Evolutionary conservation across 176 grass and related monocot species (phyloP).

Genomic region (Phragmites australis): DNA sequence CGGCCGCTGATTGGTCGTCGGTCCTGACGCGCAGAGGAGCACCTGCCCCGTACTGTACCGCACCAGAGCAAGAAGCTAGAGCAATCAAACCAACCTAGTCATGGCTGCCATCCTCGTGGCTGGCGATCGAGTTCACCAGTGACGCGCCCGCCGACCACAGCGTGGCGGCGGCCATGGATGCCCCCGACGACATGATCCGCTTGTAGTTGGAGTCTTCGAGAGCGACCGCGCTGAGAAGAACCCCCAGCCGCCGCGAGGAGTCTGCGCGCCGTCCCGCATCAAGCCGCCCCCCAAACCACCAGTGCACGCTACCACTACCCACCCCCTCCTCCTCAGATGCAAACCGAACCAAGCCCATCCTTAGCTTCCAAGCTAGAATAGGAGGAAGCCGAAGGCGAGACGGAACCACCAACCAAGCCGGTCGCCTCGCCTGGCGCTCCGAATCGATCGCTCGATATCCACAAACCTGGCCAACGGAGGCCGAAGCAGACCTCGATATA

Average conservation of each 20-base stretch:
- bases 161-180: constrained; percentile 76
- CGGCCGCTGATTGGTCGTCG: too few species aligned
- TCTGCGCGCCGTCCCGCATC: constrained; percentile 79
- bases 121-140: constrained; percentile 74
- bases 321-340: constrained; percentile 6
- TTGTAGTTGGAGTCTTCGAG: constrained; percentile 81
- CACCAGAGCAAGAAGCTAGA: not conserved
- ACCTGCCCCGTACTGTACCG: not conserved
- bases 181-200: constrained; percentile 88
- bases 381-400: constrained; percentile 19
- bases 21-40: not conserved
- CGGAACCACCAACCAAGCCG: constrained; percentile 2
- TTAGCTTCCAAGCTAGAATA: constrained; percentile 23
- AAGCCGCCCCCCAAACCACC: not conserved
- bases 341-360: not conserved
- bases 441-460: constrained; percentile 11
- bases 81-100: constrained; percentile 66
- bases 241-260: constrained; percentile 47
- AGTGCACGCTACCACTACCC: constrained; percentile 28
- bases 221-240: constrained; percentile 70
- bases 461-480: too few species aligned
- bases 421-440: too few species aligned
- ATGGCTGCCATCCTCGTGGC: constrained; percentile 44
- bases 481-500: too few species aligned
- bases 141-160: constrained; percentile 66